Base-by-base conservation (phyloP, 1,284 basidiomycete species). In the Cutaneotrichosporon cyanovorans region DNA sequence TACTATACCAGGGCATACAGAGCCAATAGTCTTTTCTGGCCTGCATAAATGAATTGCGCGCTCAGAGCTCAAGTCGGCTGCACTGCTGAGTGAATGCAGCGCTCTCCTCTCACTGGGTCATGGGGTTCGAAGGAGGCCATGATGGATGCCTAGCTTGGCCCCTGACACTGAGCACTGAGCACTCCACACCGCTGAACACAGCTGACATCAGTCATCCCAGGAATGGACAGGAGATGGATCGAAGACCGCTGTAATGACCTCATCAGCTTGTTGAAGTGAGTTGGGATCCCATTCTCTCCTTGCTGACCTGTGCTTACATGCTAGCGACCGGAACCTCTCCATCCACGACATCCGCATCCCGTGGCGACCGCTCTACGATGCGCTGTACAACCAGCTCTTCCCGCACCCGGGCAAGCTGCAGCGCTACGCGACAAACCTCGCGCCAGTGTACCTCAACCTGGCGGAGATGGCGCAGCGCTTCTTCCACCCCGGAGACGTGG, bases 401-500 rank as follows among this genome's bases (percentile, higher is more conserved):
- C 78, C 89, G 40, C 86, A 81, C 50, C 78, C 86, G 55, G 77
- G 86, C 50, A 84, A 87, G 65, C 87, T 86, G 50, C 83, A 87
- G 69, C 82, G 86, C 60, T 84, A 80, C 81, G 81, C 63, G 51
- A 78, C 75, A 34, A 52, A 55, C 45, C 61, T 63, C n/a, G 59
- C 60, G n/a, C 57, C 59, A 6, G 53, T 56, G 52, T 84, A 90
- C 75, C 84, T 89, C 21, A 87, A 85, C 63, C 78, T 96, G 51
- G 86, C 89, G 30, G 84, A 89, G 56, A 78, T 78, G 57, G 78
- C 81, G 33, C 83, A 86, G 57, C 77, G 86, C 37, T 96, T 96
- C 77, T 97, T 92, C 72, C 84, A 91, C 58, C 86, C 91, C 9
- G 79, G 82, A 42, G 86, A 89, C 40, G 85, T 86, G 38, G 82